Evolutionary conservation across 768 basidiomycete genomes (phyloP).

Genomic region (Pulveroboletus sp.): DNA sequence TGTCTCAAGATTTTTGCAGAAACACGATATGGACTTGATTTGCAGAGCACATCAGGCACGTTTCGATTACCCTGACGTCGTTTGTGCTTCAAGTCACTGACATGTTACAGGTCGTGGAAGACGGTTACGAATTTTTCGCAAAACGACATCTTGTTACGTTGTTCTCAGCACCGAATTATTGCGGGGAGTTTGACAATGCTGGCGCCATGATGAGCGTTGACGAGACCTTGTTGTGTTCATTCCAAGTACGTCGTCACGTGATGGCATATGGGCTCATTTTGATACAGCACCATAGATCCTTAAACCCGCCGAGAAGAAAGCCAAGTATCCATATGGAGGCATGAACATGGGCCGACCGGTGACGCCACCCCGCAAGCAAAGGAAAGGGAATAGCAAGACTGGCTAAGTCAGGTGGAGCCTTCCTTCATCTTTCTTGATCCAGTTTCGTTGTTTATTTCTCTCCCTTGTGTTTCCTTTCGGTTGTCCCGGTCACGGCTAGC

Average conservation of each 20-base stretch:
- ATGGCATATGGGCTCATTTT: neutral
- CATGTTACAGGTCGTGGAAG: constrained; percentile 80
- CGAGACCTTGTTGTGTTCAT: constrained; percentile 93
- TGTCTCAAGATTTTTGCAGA: constrained; percentile 96
- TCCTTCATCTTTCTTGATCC: constrained; percentile 27
- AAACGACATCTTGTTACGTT: constrained; percentile 95
- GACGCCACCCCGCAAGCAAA: constrained; percentile 95
- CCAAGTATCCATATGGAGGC: constrained; percentile 85
- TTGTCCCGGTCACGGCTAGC: constrained; percentile 24
- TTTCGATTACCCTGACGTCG: constrained; percentile 11
- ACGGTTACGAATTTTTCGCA: constrained; percentile 98
- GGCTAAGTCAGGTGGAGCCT: constrained; percentile 32
- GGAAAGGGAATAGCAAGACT: constrained; percentile 90
- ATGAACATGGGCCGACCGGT: constrained; percentile 86
- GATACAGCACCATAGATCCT: constrained; percentile 60
- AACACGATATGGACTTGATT: constrained; percentile 99
- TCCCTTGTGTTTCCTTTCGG: constrained; percentile 25
- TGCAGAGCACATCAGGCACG: constrained; percentile 96
- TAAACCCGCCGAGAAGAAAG: constrained; percentile 99
- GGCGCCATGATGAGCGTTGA: constrained; percentile 99
- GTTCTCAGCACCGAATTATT: constrained; percentile 95
- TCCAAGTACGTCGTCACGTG: constrained; percentile 66
- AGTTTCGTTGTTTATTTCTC: constrained; percentile 30
- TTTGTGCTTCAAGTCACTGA: constrained; percentile 2
- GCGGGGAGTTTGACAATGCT: constrained; percentile 97